These are phyloP conservation scores for Gossypium sturtianum DNA, from an alignment of 345 rosid genomes.

Conservation along the genomic window DNA sequence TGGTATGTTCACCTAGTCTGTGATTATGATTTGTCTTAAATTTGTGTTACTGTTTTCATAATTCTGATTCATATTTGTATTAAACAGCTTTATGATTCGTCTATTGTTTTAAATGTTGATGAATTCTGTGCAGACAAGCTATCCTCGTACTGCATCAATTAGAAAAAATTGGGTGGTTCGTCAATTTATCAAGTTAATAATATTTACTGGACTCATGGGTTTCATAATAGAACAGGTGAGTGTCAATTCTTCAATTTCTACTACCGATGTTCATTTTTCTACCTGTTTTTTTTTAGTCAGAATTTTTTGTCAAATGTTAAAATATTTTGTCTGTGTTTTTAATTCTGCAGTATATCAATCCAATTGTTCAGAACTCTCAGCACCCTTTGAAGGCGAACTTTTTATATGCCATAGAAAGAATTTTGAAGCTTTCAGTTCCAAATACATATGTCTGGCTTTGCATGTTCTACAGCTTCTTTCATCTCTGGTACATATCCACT, in stretches of 20 bases:
- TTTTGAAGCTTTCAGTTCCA: conserved; percentile 96
- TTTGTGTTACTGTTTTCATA: neutral
- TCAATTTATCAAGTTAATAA: conserved; percentile 70
- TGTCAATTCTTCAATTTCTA: conserved; percentile 6
- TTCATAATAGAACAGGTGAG: conserved; percentile 89
- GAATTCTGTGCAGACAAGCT: conserved; percentile 45
- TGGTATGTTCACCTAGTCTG: neutral
- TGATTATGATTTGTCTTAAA: neutral
- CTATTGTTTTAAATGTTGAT: conserved; percentile 6
- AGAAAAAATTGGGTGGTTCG: conserved; percentile 91
- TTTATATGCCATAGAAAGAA: conserved; percentile 82
- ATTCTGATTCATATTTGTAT: neutral
- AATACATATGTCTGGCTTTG: conserved; percentile 96
- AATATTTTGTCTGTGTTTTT: conserved; percentile 16
- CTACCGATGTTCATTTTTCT: conserved; percentile 9
- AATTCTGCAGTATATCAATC: conserved; percentile 89
- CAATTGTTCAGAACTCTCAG: conserved; percentile 86
- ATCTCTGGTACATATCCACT: conserved; percentile 65
- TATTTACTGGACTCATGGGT: conserved; percentile 95
- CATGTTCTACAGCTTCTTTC: conserved; percentile 98
- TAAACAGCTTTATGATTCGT: neutral
- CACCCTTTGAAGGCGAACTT: conserved; percentile 92
- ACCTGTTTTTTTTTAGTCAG: neutral
- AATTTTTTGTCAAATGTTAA: conserved; percentile 12
- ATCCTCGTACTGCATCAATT: conserved; percentile 75